phyloP scores from a whole-genome alignment of 768 basidiomycete species.

The Infundibulicybe gibba region DNA sequence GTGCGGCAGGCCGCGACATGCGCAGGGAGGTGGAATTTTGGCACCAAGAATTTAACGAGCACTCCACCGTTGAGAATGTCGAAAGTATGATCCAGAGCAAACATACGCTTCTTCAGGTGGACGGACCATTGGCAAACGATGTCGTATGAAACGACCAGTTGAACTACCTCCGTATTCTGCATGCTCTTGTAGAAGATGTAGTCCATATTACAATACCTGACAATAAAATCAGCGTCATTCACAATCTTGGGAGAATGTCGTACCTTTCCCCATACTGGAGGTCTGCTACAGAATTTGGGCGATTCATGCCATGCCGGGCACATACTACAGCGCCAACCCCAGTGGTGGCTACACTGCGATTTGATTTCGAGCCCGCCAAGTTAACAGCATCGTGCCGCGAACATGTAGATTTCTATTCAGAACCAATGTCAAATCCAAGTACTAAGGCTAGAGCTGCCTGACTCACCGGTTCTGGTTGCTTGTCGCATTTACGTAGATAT shows the following conservation, averaged over 20 bases:
- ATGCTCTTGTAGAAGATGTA: conserved; percentile 13
- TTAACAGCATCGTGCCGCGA: conserved; percentile 23
- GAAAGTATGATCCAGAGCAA: neutral
- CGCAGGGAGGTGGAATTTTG: conserved; percentile 23
- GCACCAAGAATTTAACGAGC: conserved; percentile 13
- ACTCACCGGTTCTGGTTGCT: conserved; percentile 15
- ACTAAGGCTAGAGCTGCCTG: too few relatives aligned
- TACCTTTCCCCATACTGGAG: conserved; percentile 29
- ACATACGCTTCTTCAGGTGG: neutral
- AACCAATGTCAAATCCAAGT: neutral
- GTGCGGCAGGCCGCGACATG: conserved; percentile 16
- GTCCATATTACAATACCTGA: conserved; percentile 24
- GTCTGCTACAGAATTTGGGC: conserved; percentile 20
- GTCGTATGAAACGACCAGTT: conserved; percentile 13
- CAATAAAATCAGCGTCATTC: neutral
- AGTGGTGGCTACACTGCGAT: conserved; percentile 17
- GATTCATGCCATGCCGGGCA: conserved; percentile 23
- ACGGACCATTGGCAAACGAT: conserved; percentile 17
- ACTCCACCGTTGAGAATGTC: neutral
- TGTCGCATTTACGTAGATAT: conserved; percentile 16
- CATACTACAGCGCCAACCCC: conserved; percentile 25
- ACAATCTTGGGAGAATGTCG: neutral
- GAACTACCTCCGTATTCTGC: neutral
- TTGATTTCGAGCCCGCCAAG: conserved; percentile 12
- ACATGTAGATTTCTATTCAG: conserved; percentile 22